Base-by-base conservation (phyloP, 73 alveolate genomes). In the Paramecium primaurelia region DNA sequence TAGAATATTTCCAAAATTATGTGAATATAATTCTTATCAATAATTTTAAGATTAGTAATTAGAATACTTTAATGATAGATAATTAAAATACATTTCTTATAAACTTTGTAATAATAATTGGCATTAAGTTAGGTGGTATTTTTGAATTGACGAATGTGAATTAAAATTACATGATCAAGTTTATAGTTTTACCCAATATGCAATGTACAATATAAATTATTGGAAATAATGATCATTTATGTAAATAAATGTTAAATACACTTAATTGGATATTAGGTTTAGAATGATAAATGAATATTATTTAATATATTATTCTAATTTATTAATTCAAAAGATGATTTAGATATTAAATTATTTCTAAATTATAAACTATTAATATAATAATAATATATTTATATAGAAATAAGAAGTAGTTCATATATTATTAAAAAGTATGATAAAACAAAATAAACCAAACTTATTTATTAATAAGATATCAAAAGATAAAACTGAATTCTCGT, bases 131-230 rank as follows among this genome's bases (percentile, higher is more conserved):
- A 77, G 90, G 75, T 77, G 90, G 90, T 3, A 42, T 77, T 77
- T 77, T 77, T 77, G 90, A 77, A 44, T 40, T 77, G 40, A 44
- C 75, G 1, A 47, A 77, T 47, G 71, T 77, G 10, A 77, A 77
- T 44, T 77, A 77, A 40, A 77, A 77, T 44, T 77, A 77, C 14
- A 42, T 77, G 90, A 77, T 77, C 14, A 77, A 77, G 22, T 77
- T 77, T 77, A 77, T 77, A 7, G 30, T 77, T 9, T 34, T 44
- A 10, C 90, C 90, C 4, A 77, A 77, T 3, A 77, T 77, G 90
- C 18, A 44, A 22, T 77, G 90, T 22, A 47, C 71, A 42, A 38
- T 77, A 30, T 18, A 77, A 60, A 77, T 77, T 7, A 77, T 77
- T 77, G 42, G 60, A 44, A 40, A 10, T 22, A 77, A 77, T 20